Conservation (phyloP, 2,329 filamentous ascomycete genomes). For the Kalaharituber pfeilii region DNA sequence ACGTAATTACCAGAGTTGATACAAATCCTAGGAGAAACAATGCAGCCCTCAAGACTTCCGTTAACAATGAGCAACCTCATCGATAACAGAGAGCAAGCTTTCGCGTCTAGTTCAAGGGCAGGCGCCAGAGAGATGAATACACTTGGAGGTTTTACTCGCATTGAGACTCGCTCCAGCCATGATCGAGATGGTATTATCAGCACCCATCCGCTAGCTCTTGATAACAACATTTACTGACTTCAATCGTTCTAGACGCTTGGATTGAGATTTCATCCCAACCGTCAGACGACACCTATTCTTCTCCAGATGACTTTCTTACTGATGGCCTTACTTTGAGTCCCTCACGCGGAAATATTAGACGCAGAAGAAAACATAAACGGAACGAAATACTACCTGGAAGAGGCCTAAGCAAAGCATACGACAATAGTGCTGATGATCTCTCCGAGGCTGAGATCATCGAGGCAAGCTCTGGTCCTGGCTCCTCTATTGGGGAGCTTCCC, state of each 20-base stretch:
- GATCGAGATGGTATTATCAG: background rate
- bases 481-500: background rate
- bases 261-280: slow-evolving; percentile 84
- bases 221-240: background rate
- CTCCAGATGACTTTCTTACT: slow-evolving; percentile 25
- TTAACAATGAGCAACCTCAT: background rate
- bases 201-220: background rate
- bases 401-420: background rate
- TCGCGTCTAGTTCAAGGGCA: background rate
- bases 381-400: background rate
- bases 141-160: background rate
- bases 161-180: background rate
- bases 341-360: background rate
- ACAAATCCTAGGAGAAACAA: background rate
- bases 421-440: background rate
- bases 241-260: slow-evolving; percentile 56
- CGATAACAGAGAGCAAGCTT: background rate
- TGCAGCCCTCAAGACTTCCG: too few relatives aligned
- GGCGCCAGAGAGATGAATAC: background rate
- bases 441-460: background rate
- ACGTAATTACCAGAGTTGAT: background rate
- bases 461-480: background rate
- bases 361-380: background rate
- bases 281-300: slow-evolving; percentile 37
- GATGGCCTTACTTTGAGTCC: background rate